A percentile compares a stretch with the other conserved stretches of the same genome.
Conservation (phyloP, 176 grass and related monocot genomes). For the Metroxylon sagu region DNA sequence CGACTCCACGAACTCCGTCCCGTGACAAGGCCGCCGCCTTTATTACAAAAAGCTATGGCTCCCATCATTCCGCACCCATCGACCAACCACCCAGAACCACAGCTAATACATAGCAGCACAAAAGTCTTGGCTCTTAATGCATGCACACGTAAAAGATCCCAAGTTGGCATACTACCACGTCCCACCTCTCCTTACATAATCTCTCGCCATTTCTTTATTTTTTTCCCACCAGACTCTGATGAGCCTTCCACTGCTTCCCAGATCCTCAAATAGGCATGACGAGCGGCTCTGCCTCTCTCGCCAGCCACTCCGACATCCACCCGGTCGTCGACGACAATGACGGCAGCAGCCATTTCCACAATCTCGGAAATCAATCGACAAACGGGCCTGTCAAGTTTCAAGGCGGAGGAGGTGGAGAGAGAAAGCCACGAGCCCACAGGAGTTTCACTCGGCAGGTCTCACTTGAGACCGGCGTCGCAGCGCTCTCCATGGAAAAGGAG, state of each 20-base stretch:
- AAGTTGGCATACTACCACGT: no score
- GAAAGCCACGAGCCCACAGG: conserved; percentile 26
- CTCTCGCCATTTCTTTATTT: not conserved
- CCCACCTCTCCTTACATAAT: no score
- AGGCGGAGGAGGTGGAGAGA: conserved; percentile 26
- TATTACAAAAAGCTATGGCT: conserved; percentile 24
- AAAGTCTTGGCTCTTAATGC: conserved; percentile 28
- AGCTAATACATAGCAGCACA: not conserved
- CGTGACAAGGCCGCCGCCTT: not conserved
- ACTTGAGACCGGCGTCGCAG: conserved; percentile 64
- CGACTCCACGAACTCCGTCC: conserved; percentile 38
- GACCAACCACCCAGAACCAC: conserved; percentile 18
- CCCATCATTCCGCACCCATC: conserved; percentile 3
- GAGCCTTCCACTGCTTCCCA: not conserved
- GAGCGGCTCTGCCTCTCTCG: conserved; percentile 20
- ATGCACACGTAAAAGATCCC: conserved; percentile 9
- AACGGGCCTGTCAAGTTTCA: conserved; percentile 38
- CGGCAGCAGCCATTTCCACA: conserved; percentile 12
- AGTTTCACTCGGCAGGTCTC: conserved; percentile 72
- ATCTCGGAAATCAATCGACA: conserved; percentile 20
- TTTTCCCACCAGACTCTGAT: not conserved
- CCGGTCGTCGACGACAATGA: conserved; percentile 16
- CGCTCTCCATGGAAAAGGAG: conserved; percentile 55
- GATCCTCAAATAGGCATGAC: conserved; percentile 23
- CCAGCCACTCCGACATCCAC: conserved; percentile 31